Evolutionary conservation across 331 rosid species (phyloP), one percentile per base, ranked within the genome.

Genomic region (Quercus tomentella): DNA sequence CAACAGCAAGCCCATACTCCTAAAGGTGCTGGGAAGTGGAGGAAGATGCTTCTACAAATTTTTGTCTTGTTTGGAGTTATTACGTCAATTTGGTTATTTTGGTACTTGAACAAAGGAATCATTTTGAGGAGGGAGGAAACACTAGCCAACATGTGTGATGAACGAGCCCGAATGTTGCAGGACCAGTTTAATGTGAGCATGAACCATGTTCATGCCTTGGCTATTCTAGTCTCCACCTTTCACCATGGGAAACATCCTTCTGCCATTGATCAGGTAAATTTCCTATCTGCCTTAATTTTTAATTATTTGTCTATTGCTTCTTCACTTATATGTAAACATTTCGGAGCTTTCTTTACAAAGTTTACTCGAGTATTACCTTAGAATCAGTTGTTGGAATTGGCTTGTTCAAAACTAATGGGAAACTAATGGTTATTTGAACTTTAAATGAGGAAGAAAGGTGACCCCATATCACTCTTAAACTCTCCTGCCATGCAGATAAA

Each of bases 121-220:
- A 74, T 54, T 79, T 77, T 77, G 79, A 82, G 93, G 89, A 91
- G 97, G 80, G 85, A 83, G 81, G 94, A 90, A 81, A 90, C 93
- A 82, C 99, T 95, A 56, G 23, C 94, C 78, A 95, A 82, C 83
- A 95, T 95, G 99, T 95, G 99, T 77, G 99, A 95, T 60, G 99
- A 95, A 85, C 90, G 99, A 72, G 98, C 99, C 61, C 87, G 98
- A 58, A 93, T 95, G 99, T 82, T 95, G 85, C 98, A 95, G 83
- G 99, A 95, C 82, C 99, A 95, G 77, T 95, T 95, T 78, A 95
- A 95, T 23, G 97, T 95, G 78, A 95, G 99, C 90, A 77, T 90
- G 92, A 95, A 93, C 77, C 99, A 95, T 80, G 99, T 93, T 79
- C 98, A 95, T 51, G 97, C 99, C 70, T 79, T 95, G 67, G 99